Conservation (phyloP, 2,329 filamentous ascomycete genomes). For the Paracamarosporium sp. region DNA sequence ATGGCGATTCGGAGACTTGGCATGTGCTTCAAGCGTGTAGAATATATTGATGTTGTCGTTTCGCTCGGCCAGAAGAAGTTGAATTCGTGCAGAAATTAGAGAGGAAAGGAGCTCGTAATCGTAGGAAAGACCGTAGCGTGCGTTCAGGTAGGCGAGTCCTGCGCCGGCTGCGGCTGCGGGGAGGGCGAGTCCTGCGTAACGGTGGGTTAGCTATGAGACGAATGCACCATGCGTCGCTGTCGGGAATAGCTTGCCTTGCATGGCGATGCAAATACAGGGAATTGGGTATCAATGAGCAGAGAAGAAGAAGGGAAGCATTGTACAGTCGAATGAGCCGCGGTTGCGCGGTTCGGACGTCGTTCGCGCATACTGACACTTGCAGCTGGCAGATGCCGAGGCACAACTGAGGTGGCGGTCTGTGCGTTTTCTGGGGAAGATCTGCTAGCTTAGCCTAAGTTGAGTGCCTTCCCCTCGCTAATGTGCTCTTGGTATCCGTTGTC, state of each 20-base stretch:
- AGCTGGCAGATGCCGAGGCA: slow-evolving; percentile 1
- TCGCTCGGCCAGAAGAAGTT: slow-evolving; percentile 57
- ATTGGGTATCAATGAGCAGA: not conserved
- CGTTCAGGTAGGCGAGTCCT: slow-evolving; percentile 68
- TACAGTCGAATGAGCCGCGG: not conserved
- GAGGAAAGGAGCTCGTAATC: slow-evolving; percentile 67
- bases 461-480: too few relatives aligned
- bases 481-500: too few relatives aligned
- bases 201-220: not conserved
- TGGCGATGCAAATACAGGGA: not conserved
- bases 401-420: not conserved
- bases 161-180: slow-evolving; percentile 46
- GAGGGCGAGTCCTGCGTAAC: slow-evolving; percentile 31
- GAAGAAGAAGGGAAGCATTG: not conserved
- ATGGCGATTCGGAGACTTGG: slow-evolving; percentile 31
- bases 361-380: not conserved
- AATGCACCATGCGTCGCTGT: not conserved
- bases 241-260: not conserved
- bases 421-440: slow-evolving; percentile 3
- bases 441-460: too few relatives aligned
- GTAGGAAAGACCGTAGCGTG: slow-evolving; percentile 68
- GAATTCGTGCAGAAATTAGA: slow-evolving; percentile 55
- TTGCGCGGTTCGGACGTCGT: not conserved
- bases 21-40: slow-evolving; percentile 43
- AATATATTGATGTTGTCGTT: slow-evolving; percentile 67